Percentiles rank a stretch among this genome's conserved stretches.
Conservation (phyloP, 75 land plant species). For the Pinus albicaulis region DNA sequence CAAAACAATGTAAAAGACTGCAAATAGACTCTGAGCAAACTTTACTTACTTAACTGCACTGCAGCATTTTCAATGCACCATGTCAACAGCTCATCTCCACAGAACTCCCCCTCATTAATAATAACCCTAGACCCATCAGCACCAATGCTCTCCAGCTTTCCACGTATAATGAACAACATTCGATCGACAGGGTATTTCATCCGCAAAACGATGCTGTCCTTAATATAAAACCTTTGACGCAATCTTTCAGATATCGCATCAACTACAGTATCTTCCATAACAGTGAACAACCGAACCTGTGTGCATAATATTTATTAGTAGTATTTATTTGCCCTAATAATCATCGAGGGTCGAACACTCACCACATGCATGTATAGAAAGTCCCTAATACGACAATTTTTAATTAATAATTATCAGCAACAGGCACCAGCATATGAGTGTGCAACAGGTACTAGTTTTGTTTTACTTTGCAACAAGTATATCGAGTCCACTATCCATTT, state of each 20-base stretch:
- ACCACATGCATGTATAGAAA: no score
- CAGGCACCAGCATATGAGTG: no score
- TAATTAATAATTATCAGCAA: no score
- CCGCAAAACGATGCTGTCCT: constrained; percentile 18
- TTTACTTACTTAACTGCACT: background rate
- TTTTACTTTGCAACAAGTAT: no score
- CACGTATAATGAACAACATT: constrained; percentile 40
- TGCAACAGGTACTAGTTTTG: no score
- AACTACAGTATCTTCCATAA: constrained; percentile 24
- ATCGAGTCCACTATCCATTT: no score
- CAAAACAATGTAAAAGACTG: no score
- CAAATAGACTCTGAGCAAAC: no score
- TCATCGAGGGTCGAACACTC: no score
- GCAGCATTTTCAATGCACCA: constrained; percentile 16
- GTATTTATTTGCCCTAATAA: no score
- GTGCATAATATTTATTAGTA: background rate
- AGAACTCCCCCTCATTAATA: constrained; percentile 15
- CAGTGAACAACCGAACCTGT: constrained; percentile 29
- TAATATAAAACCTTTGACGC: constrained; percentile 21
- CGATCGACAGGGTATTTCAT: constrained; percentile 16
- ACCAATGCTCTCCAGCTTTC: constrained; percentile 24
- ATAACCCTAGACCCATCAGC: constrained; percentile 11
- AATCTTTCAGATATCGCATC: constrained; percentile 38
- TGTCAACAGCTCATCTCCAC: constrained; percentile 38
- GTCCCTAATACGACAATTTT: no score